Evolutionary conservation across 176 grass and related monocot species (phyloP).

Genomic region (Musa acuminata): DNA sequence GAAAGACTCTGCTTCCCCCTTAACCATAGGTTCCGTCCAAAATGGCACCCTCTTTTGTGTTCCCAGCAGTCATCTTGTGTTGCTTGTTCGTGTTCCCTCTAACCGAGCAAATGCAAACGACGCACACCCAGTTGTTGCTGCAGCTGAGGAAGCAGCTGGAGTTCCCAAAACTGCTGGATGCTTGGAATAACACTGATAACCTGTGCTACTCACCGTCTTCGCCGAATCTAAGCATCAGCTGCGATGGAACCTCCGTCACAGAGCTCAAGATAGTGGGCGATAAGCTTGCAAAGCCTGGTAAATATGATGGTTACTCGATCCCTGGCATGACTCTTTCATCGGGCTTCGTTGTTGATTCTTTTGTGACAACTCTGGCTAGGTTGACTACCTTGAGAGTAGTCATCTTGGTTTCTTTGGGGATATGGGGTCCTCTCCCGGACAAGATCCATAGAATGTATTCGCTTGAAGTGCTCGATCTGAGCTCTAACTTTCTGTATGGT

Average conservation of each 20-base stretch:
- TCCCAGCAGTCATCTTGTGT: conserved; percentile 31
- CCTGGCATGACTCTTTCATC: conserved; percentile 55
- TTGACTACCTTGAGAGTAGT: conserved; percentile 53
- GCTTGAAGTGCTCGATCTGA: conserved; percentile 81
- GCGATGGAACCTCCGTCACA: conserved; percentile 43
- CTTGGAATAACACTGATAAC: conserved; percentile 41
- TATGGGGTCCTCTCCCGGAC: conserved; percentile 86
- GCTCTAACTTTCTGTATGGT: conserved; percentile 85
- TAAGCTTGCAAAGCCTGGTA: conserved; percentile 47
- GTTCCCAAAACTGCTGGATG: conserved; percentile 62
- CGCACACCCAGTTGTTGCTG: conserved; percentile 58
- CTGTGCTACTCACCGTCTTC: conserved; percentile 49
- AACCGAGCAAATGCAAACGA: conserved; percentile 49
- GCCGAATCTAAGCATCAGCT: conserved; percentile 32
- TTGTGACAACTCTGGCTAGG: conserved; percentile 71
- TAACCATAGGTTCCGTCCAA: conserved; percentile 1
- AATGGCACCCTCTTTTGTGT: conserved; percentile 40
- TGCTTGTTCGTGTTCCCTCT: conserved; percentile 45
- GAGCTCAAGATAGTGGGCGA: conserved; percentile 79
- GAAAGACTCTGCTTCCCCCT: neutral
- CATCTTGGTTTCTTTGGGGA: conserved; percentile 87
- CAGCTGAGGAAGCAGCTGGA: conserved; percentile 80
- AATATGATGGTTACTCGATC: conserved; percentile 52
- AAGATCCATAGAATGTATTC: conserved; percentile 80
- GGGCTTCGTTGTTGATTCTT: conserved; percentile 68